Evolutionary conservation across 768 basidiomycete genomes (phyloP), one percentile per base, ranked within the genome.

Genomic region (Amanita phalloides): DNA sequence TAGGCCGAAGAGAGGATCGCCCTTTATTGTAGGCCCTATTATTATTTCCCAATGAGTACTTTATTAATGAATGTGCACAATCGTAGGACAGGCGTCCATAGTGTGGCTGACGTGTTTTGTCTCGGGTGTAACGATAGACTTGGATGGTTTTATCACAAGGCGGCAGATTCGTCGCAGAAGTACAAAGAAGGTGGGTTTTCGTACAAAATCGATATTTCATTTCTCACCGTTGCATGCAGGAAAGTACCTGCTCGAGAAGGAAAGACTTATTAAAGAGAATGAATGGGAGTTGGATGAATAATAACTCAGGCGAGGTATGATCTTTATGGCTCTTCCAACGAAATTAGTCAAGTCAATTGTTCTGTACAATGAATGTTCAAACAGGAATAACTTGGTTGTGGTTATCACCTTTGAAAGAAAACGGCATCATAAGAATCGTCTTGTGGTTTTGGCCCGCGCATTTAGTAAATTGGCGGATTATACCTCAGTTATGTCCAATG

Each of bases 141-240:
- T 3, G 88, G 89, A 1, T 91, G 89, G 88, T 88, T 73, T 60
- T 91, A 91, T 58, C 79, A 86, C 63, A 85, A 83, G 61, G 86
- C 89, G 10, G 75, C 82, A 0, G 85, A 90, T 56, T 68, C 71
- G 36, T 73, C 78, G 2, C 89, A 91, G 76, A 89, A 84, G 62
- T 90, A 91, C 62, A 91, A 90, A 64, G 89, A 91, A 77, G 84
- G 88, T 79, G 32, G 36, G 75, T 9, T 30, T 54, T 36, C 28
- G 35, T 25, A 10, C 42, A 17, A 44, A 25, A 17, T 26, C 33
- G 52, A 17, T 32, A 1, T 45, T 32, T 45, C 45, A 11, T 32
- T 17, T 14, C 6, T 13, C 6, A 44, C 21, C n/a, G n/a, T 4
- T 30, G 25, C 13, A 56, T 32, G 30, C 45, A 90, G 88, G 86